These are phyloP conservation scores for Fraxinus sp. DNA, from an alignment of 305 asterid genomes.

Conservation along the genomic window DNA sequence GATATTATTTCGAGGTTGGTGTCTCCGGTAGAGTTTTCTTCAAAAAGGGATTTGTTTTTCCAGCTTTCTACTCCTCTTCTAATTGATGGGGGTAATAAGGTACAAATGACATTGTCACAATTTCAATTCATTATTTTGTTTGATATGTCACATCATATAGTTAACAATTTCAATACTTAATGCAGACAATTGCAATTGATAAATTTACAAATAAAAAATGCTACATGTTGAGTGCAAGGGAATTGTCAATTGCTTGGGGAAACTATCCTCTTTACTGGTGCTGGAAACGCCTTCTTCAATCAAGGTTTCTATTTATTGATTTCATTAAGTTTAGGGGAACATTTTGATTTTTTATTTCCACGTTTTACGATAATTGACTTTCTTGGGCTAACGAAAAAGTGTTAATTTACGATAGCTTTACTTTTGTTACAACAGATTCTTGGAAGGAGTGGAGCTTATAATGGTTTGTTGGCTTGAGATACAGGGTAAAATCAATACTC, in stretches of 20 bases:
- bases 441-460: slow-evolving; percentile 53
- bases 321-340: background rate
- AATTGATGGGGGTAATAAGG: slow-evolving; percentile 64
- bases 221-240: slow-evolving; percentile 68
- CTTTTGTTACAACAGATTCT: slow-evolving; percentile 36
- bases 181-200: slow-evolving; percentile 61
- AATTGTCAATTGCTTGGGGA: slow-evolving; percentile 63
- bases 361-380: no score
- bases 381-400: background rate
- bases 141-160: background rate
- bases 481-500: slow-evolving; percentile 39
- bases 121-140: background rate
- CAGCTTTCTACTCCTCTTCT: slow-evolving; percentile 54
- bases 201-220: slow-evolving; percentile 46
- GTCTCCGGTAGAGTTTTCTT: slow-evolving; percentile 36
- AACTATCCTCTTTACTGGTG: slow-evolving; percentile 57
- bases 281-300: slow-evolving; percentile 55
- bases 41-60: slow-evolving; percentile 57
- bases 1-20: slow-evolving; percentile 43
- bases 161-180: background rate
- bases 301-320: slow-evolving; percentile 41
- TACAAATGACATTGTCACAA: background rate
- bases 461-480: slow-evolving; percentile 70
- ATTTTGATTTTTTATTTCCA: background rate
- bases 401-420: background rate